A percentile compares a stretch with the other conserved stretches of the same genome.
Evolutionary conservation across 2,329 filamentous ascomycete species (phyloP).

Genomic region (Cladosporium sp.): DNA sequence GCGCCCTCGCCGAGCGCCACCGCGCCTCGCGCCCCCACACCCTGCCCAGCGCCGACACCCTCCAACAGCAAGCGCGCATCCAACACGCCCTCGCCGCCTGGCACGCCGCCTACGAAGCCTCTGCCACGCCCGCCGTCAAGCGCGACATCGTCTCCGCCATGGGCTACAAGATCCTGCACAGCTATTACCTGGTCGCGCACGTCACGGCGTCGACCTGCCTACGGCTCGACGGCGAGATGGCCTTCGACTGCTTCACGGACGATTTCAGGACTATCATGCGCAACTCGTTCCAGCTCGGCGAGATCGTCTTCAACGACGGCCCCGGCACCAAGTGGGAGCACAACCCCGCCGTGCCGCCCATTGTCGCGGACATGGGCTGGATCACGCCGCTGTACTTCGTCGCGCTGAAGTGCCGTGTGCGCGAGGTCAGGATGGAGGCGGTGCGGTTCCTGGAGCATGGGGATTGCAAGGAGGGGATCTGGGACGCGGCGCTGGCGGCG

Average conservation of each 20-base stretch:
- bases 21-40: not conserved
- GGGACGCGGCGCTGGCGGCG: slow-evolving; percentile 16
- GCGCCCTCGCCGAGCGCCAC: not conserved
- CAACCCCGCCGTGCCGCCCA: not conserved
- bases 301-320: slow-evolving; percentile 3
- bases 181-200: slow-evolving; percentile 8
- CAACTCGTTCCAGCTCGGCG: slow-evolving; percentile 6
- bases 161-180: slow-evolving; percentile 9
- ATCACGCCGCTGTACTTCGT: slow-evolving; percentile 19
- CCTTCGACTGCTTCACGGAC: not conserved
- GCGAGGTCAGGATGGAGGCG: slow-evolving; percentile 18
- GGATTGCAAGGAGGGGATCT: slow-evolving; percentile 21
- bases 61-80: not conserved
- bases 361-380: slow-evolving; percentile 9
- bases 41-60: not conserved
- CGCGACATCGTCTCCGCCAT: slow-evolving; percentile 1
- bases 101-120: slow-evolving; percentile 1
- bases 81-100: not conserved
- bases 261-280: slow-evolving; percentile 6
- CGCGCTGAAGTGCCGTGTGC: slow-evolving; percentile 21
- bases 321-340: slow-evolving; percentile 2
- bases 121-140: not conserved
- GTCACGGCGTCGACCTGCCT: slow-evolving; percentile 6
- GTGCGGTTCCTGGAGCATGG: slow-evolving; percentile 17
- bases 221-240: slow-evolving; percentile 7